phyloP scores from a whole-genome alignment of 2,329 filamentous ascomycete genomes.

The Fusarium heterosporum region DNA sequence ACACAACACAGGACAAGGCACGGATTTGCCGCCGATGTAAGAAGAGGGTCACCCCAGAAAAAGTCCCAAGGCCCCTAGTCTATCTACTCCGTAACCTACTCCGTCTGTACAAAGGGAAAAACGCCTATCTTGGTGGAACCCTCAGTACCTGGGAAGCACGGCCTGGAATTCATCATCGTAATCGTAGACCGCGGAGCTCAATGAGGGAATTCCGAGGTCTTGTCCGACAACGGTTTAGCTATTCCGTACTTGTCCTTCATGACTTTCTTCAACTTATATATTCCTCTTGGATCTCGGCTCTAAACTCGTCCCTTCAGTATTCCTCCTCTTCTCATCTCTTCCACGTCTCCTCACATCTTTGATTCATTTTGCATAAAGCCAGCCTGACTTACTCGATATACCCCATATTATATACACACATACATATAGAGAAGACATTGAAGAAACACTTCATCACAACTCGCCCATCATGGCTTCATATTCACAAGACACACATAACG shows the following conservation, averaged over 20 bases:
- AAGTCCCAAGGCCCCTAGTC: slow-evolving; percentile 16
- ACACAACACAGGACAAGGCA: slow-evolving; percentile 16
- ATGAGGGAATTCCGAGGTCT: slow-evolving; percentile 42
- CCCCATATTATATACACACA: neutral
- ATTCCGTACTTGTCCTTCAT: slow-evolving; percentile 4
- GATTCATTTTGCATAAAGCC: slow-evolving; percentile 7
- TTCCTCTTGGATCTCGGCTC: slow-evolving; percentile 27
- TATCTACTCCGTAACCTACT: slow-evolving; percentile 11
- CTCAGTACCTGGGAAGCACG: slow-evolving; percentile 26
- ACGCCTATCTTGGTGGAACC: slow-evolving; percentile 22
- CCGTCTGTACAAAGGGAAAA: slow-evolving; percentile 6
- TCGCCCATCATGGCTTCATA: slow-evolving; percentile 36
- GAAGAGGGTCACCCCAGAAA: slow-evolving; percentile 34
- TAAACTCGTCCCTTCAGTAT: slow-evolving; percentile 7
- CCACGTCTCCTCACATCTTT: slow-evolving; percentile 7
- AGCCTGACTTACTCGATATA: slow-evolving; percentile 13
- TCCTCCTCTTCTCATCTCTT: slow-evolving; percentile 5
- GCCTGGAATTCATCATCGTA: slow-evolving; percentile 16
- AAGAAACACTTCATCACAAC: slow-evolving; percentile 4
- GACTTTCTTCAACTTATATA: slow-evolving; percentile 33
- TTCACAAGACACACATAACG: slow-evolving; percentile 35
- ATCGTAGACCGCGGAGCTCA: slow-evolving; percentile 38
- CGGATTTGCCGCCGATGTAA: slow-evolving; percentile 31
- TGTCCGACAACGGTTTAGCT: slow-evolving; percentile 11
- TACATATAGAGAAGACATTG: neutral